Conservation (phyloP, 169 alveolate species). For the Eimeria necatrix region DNA sequence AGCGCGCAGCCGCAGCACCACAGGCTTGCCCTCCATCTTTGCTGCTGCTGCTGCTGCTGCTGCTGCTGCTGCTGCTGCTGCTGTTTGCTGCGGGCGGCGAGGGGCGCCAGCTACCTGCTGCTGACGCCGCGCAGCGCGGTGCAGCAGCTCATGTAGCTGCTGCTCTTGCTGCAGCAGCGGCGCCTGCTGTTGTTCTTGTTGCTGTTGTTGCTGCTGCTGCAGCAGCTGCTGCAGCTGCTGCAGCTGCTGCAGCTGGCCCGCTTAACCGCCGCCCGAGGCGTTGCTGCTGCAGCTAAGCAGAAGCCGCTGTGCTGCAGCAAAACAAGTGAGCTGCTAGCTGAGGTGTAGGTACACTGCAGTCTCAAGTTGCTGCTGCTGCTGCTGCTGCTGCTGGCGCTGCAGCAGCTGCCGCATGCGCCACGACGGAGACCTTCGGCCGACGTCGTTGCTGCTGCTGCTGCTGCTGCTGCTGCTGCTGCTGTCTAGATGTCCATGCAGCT, state of each 20-base stretch:
- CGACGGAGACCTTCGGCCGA: background rate
- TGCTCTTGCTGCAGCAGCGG: background rate
- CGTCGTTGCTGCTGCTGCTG: background rate
- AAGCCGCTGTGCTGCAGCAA: background rate
- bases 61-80: background rate
- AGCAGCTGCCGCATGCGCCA: background rate
- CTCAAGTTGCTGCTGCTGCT: background rate
- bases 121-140: background rate
- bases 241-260: background rate
- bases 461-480: background rate
- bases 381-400: background rate
- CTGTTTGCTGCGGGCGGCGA: background rate
- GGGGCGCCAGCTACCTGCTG: too few species aligned
- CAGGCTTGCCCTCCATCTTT: background rate
- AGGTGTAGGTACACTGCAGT: background rate
- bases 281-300: background rate
- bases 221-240: background rate
- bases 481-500: too few species aligned
- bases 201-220: background rate
- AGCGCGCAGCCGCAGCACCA: background rate
- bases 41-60: background rate
- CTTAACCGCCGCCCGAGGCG: background rate
- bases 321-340: too few species aligned
- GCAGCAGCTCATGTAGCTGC: background rate
- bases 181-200: background rate